Conservation (phyloP, 202 grass and related monocot species). For the Hordeum pubiflorum region DNA sequence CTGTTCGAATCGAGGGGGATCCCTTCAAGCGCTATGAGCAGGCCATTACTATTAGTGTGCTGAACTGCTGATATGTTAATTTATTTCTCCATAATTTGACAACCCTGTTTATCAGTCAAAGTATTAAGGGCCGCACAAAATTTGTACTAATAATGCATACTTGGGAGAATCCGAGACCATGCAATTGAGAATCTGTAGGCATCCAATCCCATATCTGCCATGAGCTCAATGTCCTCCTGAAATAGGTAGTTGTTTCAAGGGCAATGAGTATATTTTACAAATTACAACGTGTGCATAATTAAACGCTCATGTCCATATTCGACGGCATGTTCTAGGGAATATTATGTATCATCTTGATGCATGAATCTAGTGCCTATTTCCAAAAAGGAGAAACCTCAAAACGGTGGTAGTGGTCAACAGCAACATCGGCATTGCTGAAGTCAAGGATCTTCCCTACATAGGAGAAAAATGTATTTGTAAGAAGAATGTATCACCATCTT, state of each 20-base stretch:
- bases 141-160: constrained; percentile 26
- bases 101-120: neutral
- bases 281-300: neutral
- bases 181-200: constrained; percentile 73
- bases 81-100: neutral
- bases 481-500: neutral
- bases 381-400: constrained; percentile 30
- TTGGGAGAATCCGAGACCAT: constrained; percentile 64
- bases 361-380: neutral
- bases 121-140: neutral
- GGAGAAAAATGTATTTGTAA: neutral
- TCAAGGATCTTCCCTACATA: constrained; percentile 59
- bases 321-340: neutral
- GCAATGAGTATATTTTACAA: neutral
- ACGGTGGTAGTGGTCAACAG: constrained; percentile 66
- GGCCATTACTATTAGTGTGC: neutral
- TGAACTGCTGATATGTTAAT: neutral
- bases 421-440: constrained; percentile 72
- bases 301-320: neutral
- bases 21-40: too few species aligned
- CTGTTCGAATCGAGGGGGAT: too few species aligned
- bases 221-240: constrained; percentile 65
- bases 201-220: constrained; percentile 73
- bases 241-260: neutral
- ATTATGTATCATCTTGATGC: neutral